Conservation (phyloP, 495 filamentous ascomycete species). For the Xylaria venustula region DNA sequence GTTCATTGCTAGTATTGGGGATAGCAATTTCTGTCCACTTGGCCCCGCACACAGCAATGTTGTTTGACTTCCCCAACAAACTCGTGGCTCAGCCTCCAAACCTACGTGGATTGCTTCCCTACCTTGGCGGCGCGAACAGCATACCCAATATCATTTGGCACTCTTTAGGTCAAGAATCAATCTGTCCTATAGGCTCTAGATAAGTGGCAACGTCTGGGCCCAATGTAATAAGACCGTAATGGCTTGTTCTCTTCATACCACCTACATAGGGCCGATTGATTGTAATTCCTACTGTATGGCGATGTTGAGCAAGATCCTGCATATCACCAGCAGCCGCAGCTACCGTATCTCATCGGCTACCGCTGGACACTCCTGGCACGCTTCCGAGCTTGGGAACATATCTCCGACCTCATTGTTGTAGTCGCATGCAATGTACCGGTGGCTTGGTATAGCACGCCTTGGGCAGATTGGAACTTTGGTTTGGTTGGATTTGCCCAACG, state of each 20-base stretch:
- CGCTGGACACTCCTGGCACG: not conserved
- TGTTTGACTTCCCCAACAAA: not conserved
- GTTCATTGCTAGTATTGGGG: not conserved
- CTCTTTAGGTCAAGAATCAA: not conserved
- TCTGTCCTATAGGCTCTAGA: not conserved
- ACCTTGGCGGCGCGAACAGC: not conserved
- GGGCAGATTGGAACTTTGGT: too few relatives aligned
- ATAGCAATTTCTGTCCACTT: too few relatives aligned
- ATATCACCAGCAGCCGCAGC: too few relatives aligned
- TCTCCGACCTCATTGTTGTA: too few relatives aligned
- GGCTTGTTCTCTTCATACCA: not conserved
- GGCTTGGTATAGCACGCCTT: too few relatives aligned
- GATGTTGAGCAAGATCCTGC: too few relatives aligned
- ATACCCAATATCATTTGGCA: not conserved
- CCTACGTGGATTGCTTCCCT: not conserved
- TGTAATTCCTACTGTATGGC: too few relatives aligned
- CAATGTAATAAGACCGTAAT: not conserved
- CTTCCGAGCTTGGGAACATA: not conserved
- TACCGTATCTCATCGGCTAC: too few relatives aligned
- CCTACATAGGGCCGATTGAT: not conserved
- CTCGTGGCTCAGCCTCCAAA: not conserved
- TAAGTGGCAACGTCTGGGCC: not conserved
- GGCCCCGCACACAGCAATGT: too few relatives aligned
- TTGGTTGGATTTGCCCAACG: too few relatives aligned
- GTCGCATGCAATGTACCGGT: too few relatives aligned